phyloP scores from a whole-genome alignment of 2,329 filamentous ascomycete species.

The Allantophomopsis cytisporea region DNA sequence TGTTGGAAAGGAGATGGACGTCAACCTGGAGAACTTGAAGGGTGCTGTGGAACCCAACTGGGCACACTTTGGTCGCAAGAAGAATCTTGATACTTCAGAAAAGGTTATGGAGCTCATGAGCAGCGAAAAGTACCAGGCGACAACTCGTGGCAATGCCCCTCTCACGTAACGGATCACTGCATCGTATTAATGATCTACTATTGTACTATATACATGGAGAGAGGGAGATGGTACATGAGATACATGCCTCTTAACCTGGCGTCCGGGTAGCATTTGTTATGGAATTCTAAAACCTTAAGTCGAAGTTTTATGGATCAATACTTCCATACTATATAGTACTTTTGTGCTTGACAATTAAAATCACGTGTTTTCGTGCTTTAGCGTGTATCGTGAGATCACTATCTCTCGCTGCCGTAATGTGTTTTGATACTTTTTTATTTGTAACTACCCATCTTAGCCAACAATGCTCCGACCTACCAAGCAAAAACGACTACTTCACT shows the following conservation, averaged over 20 bases:
- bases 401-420: no score
- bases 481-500: no score
- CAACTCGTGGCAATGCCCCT: constrained; percentile 14
- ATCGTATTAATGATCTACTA: no score
- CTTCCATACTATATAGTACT: no score
- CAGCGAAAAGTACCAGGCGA: constrained; percentile 28
- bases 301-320: not conserved
- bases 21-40: constrained; percentile 27
- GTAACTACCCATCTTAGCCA: no score
- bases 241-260: constrained; percentile 1
- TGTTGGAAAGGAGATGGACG: constrained; percentile 37
- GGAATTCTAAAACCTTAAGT: not conserved
- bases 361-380: no score
- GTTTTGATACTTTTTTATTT: no score
- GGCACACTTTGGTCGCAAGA: constrained; percentile 39
- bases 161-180: constrained; percentile 2
- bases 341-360: no score
- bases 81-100: constrained; percentile 33
- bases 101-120: constrained; percentile 44
- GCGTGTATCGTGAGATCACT: no score
- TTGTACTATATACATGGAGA: no score
- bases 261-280: constrained; percentile 1
- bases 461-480: no score
- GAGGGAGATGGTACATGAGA: not conserved
- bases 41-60: constrained; percentile 34